Conservation (phyloP, 805 yeast genomes). For the Starmerella vitae region DNA sequence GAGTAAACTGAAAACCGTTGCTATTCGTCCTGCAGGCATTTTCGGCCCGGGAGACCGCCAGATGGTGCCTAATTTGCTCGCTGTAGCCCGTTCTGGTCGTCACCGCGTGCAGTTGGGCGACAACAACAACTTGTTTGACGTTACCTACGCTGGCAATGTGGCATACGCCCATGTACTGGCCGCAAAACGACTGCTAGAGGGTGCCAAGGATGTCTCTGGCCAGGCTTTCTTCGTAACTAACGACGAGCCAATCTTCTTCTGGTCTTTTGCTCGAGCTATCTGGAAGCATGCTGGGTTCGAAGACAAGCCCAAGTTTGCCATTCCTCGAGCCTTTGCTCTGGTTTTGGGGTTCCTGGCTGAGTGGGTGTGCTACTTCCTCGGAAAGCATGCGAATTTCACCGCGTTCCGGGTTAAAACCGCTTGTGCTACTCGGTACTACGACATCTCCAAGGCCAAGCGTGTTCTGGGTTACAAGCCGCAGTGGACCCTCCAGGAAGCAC, state of each 20-base stretch:
- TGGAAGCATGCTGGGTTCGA: slow-evolving; percentile 94
- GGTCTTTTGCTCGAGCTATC: slow-evolving; percentile 92
- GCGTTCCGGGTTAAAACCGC: slow-evolving; percentile 89
- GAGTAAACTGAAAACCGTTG: slow-evolving; percentile 52
- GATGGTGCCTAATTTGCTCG: slow-evolving; percentile 80
- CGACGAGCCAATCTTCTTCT: slow-evolving; percentile 87
- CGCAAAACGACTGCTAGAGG: slow-evolving; percentile 49
- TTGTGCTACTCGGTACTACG: slow-evolving; percentile 88
- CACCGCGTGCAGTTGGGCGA: slow-evolving; percentile 90
- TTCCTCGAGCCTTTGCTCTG: slow-evolving; percentile 65
- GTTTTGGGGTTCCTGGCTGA: slow-evolving; percentile 71
- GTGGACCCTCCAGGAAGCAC: slow-evolving; percentile 64
- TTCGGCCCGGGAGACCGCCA: slow-evolving; percentile 99
- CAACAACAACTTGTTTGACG: slow-evolving; percentile 84
- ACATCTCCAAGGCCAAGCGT: slow-evolving; percentile 72
- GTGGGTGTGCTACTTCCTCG: slow-evolving; percentile 50
- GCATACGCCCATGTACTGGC: slow-evolving; percentile 95
- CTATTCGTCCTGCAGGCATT: slow-evolving; percentile 92
- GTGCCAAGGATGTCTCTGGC: slow-evolving; percentile 51
- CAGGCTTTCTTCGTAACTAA: slow-evolving; percentile 83
- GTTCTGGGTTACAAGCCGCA: slow-evolving; percentile 66
- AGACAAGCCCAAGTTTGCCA: slow-evolving; percentile 52
- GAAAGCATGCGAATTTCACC: slow-evolving; percentile 86
- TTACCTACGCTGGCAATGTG: slow-evolving; percentile 97
- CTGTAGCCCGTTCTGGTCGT: slow-evolving; percentile 71